Conservation (phyloP, 352 stramenopile genomes). For the Phytophthora lateralis region DNA sequence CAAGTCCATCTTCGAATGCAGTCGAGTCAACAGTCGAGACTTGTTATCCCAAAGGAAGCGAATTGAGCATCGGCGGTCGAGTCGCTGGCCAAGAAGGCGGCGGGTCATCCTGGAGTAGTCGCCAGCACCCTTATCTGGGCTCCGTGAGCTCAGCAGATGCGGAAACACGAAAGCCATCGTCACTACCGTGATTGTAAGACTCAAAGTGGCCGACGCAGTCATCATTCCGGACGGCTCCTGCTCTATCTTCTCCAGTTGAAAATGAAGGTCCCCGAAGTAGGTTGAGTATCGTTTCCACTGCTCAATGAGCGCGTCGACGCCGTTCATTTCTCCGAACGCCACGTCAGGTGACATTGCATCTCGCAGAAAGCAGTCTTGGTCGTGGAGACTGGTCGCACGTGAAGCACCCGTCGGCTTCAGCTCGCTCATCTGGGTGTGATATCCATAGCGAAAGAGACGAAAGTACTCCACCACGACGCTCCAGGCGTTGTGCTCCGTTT, state of each 20-base stretch:
- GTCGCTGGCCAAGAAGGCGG: conserved; percentile 14
- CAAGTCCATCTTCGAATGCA: conserved; percentile 16
- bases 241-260: conserved; percentile 34
- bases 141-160: conserved; percentile 5
- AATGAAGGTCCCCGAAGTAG: conserved; percentile 24
- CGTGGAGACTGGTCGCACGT: conserved; percentile 4
- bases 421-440: neutral
- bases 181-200: conserved; percentile 15
- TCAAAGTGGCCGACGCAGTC: conserved; percentile 4
- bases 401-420: neutral
- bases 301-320: conserved; percentile 16
- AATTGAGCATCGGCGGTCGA: conserved; percentile 9
- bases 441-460: conserved; percentile 25
- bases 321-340: conserved; percentile 16
- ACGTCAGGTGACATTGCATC: conserved; percentile 23
- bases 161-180: conserved; percentile 19
- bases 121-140: neutral
- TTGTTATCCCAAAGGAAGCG: conserved; percentile 23
- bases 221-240: conserved; percentile 9
- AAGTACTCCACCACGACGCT: conserved; percentile 27
- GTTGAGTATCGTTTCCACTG: conserved; percentile 36
- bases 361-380: conserved; percentile 29
- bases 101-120: neutral
- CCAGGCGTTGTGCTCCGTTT: conserved; percentile 16
- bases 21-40: neutral